These are phyloP conservation scores for Irpex lacteus DNA, from an alignment of 1,284 basidiomycete genomes.

Conservation along the genomic window DNA sequence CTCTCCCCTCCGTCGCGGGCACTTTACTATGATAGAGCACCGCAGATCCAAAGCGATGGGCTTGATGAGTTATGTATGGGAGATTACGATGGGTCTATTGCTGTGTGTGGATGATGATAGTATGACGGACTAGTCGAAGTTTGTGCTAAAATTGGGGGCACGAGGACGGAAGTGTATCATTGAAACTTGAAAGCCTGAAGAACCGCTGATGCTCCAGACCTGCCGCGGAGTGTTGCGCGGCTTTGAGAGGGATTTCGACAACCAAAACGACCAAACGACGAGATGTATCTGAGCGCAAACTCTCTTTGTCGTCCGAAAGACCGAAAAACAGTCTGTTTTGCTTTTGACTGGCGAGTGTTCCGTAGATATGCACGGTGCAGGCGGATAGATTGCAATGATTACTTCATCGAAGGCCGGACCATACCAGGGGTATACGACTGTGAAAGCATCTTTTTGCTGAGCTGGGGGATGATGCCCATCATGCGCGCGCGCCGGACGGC, in stretches of 20 bases:
- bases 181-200: neutral
- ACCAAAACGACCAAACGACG: neutral
- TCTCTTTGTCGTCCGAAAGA: neutral
- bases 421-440: neutral
- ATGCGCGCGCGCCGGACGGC: conserved; percentile 89
- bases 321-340: neutral
- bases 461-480: conserved; percentile 85
- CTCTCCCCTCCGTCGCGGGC: neutral
- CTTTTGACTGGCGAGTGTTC: neutral
- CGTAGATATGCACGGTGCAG: neutral
- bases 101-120: neutral
- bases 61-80: neutral
- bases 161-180: neutral
- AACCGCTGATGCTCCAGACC: neutral
- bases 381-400: neutral
- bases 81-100: neutral
- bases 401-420: neutral
- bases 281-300: neutral
- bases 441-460: conserved; percentile 39
- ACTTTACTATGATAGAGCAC: conserved; percentile 1
- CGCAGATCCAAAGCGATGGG: neutral
- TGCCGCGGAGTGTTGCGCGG: neutral
- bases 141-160: neutral
- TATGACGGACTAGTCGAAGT: neutral
- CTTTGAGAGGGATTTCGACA: neutral